Evolutionary conservation across 306 rosid genomes (phyloP).

Genomic region (Cicer bijugum): DNA sequence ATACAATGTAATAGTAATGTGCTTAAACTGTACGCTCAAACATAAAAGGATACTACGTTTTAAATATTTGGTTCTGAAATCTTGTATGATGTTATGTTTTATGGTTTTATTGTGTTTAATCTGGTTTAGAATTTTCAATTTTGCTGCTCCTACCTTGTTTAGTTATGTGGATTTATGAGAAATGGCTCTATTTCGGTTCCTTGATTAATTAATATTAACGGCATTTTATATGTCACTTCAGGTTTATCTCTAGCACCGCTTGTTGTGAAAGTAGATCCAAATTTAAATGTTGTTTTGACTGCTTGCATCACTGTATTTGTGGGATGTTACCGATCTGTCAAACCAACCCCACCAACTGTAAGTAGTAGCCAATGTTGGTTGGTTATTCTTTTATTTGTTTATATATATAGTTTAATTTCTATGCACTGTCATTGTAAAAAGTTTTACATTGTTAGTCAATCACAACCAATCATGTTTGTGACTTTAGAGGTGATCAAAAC

Average conservation of each 20-base stretch:
- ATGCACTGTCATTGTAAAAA: too few species aligned
- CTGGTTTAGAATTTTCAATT: not conserved
- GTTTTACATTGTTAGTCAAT: too few species aligned
- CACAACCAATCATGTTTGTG: too few species aligned
- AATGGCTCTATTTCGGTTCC: not conserved
- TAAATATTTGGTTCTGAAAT: constrained; percentile 29
- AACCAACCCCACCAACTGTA: constrained; percentile 94
- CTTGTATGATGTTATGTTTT: not conserved
- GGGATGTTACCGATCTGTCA: constrained; percentile 96
- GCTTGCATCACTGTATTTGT: constrained; percentile 89
- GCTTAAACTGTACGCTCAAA: not conserved
- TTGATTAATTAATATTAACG: constrained; percentile 1
- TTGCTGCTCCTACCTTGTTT: not conserved
- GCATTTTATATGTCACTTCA: constrained; percentile 48
- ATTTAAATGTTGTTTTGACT: constrained; percentile 83
- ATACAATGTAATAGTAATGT: constrained; percentile 2
- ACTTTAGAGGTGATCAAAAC: too few species aligned
- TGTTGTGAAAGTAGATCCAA: constrained; percentile 84
- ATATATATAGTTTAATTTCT: not conserved
- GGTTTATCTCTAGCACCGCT: constrained; percentile 96
- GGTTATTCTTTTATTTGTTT: not conserved
- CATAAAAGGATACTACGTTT: not conserved
- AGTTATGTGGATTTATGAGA: constrained; percentile 15
- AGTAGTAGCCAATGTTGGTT: constrained; percentile 40
- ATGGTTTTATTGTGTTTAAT: not conserved